Evolutionary conservation across 192 early-diverging fungal genomes (phyloP).

Genomic region (Linnemannia hyalina): DNA sequence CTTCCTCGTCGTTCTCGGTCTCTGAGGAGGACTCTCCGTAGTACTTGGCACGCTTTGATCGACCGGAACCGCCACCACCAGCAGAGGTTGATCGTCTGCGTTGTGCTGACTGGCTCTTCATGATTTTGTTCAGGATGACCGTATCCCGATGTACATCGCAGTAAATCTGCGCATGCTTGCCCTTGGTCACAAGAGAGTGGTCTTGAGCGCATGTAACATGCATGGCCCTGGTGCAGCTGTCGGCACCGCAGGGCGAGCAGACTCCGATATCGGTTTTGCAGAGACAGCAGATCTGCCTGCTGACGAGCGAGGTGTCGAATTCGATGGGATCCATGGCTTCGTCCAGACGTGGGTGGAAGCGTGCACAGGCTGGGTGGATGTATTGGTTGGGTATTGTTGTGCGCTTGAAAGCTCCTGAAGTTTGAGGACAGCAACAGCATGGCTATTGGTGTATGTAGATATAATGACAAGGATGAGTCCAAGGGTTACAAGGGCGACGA

Average conservation of each 20-base stretch:
- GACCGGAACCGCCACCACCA: neutral
- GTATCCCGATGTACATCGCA: slow-evolving; percentile 41
- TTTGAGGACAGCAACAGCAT: slow-evolving; percentile 58
- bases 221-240: slow-evolving; percentile 32
- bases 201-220: slow-evolving; percentile 54
- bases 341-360: slow-evolving; percentile 51
- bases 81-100: neutral
- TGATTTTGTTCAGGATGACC: slow-evolving; percentile 29
- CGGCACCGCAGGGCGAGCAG: slow-evolving; percentile 31
- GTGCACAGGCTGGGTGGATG: slow-evolving; percentile 66
- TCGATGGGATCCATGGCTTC: slow-evolving; percentile 47
- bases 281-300: slow-evolving; percentile 38
- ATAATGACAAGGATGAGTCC: neutral
- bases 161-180: slow-evolving; percentile 18
- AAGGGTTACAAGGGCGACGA: neutral
- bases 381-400: slow-evolving; percentile 57
- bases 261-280: slow-evolving; percentile 42
- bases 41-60: slow-evolving; percentile 38
- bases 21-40: slow-evolving; percentile 38
- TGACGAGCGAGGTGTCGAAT: slow-evolving; percentile 30
- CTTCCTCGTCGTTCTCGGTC: slow-evolving; percentile 30
- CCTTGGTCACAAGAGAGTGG: slow-evolving; percentile 19
- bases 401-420: slow-evolving; percentile 58
- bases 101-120: slow-evolving; percentile 19
- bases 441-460: slow-evolving; percentile 35